Base-by-base conservation (phyloP, 2,329 filamentous ascomycete species). In the Aspergillus tanneri region DNA sequence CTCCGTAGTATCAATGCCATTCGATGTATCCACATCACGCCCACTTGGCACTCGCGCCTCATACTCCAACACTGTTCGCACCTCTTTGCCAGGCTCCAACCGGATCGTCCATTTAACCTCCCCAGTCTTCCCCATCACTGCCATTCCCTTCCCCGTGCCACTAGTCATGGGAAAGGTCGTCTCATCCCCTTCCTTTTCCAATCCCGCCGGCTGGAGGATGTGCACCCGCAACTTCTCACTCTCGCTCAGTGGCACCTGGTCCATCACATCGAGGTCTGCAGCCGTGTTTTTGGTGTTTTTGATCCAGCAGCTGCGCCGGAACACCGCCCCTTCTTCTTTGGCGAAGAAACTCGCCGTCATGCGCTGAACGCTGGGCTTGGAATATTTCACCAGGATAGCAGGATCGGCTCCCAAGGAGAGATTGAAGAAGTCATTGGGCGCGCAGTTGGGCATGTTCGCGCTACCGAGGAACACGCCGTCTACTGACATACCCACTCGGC, bases 51-150 rank as follows among this genome's bases (percentile, higher is more conserved):
- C 71, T 18, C 74, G 75, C 14, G 84, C 77, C 50, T 81, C 77
- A 65, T 87, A 87, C 68, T 84, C 81, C 50, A 88, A 61, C 19
- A 69, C 68, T 52, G 87, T 64, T 65, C 77, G 78, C 12, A 81
- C 78, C 3, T 77, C 74, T 57, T 77, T 75, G 21, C 83, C 81
- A 0, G 80, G 74, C 50, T 83, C 78, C 42, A 87, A 64, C 35
- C 64, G 72, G 9, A 86, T 75, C 43, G 79, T 74, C 81, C 83
- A 86, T 45, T 65, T 65, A 4, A 86, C 64, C 64, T 84, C 77
- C 2, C 83, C 83, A 4, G 67, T 71, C 66, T 82, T 81, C 63
- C 76, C 78, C 43, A 84, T 59, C n/a, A 56, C 65, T 0, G 78
- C 80, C 2, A 68, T 69, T 2, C 80, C 82, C 46, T 64, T 75